These are phyloP conservation scores for Physaria fendleri DNA, from an alignment of 345 rosid species.

Conservation along the genomic window DNA sequence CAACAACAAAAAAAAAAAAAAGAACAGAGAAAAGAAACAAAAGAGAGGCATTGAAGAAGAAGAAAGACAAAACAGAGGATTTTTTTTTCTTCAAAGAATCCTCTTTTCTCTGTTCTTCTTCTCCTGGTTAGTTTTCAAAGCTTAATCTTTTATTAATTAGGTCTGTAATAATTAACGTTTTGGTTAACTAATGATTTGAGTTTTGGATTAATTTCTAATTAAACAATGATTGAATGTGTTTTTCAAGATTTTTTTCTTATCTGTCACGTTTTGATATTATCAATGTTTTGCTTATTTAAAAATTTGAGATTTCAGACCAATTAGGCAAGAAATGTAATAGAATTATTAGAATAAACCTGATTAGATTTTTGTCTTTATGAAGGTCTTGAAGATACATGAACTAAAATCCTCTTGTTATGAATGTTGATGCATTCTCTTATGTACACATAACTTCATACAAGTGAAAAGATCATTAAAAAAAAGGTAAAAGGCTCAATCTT, in stretches of 20 bases:
- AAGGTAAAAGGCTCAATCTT: background rate
- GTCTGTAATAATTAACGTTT: background rate
- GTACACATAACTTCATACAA: constrained; percentile 7
- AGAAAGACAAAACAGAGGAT: constrained; percentile 28
- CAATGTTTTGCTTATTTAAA: background rate
- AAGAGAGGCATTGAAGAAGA: constrained; percentile 12
- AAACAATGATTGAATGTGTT: constrained; percentile 10
- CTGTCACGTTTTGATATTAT: constrained; percentile 18
- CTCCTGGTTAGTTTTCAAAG: constrained; percentile 8
- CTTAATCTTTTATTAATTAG: background rate
- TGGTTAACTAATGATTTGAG: background rate
- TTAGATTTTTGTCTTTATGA: background rate
- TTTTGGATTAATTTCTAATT: background rate
- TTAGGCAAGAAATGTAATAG: background rate
- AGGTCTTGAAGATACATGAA: constrained; percentile 32
- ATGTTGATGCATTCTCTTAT: constrained; percentile 15
- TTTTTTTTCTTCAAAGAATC: constrained; percentile 25
- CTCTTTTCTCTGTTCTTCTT: constrained; percentile 14
- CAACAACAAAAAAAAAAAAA: too few species aligned
- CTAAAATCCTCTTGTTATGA: constrained; percentile 22
- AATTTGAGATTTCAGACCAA: background rate
- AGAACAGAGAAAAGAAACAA: constrained; percentile 16
- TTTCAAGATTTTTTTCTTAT: constrained; percentile 11
- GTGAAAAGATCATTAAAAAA: background rate
- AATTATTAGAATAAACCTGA: background rate